Evolutionary conservation across 441 rosid genomes (phyloP).

Genomic region (Raphanus hybrid): DNA sequence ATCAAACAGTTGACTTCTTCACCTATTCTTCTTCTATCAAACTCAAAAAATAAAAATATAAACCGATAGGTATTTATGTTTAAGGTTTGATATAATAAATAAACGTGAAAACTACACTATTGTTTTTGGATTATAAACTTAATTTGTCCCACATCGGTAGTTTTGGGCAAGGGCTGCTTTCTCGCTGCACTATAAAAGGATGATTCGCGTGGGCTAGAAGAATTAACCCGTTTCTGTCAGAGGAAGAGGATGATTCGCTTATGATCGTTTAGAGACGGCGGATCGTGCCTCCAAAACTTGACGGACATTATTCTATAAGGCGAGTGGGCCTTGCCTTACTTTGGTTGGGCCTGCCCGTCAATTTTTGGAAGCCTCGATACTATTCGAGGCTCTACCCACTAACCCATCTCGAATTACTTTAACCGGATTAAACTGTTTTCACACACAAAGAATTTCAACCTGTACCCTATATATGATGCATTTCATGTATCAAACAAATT

Average conservation of each 20-base stretch:
- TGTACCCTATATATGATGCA: not conserved
- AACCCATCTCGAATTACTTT: not conserved
- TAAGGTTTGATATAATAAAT: too few relatives aligned
- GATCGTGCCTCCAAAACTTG: conserved; percentile 71
- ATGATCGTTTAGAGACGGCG: conserved; percentile 86
- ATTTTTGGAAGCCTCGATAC: conserved; percentile 76
- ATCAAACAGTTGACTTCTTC: conserved; percentile 3
- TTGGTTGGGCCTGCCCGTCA: conserved; percentile 67
- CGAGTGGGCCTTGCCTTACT: conserved; percentile 69
- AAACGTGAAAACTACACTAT: too few relatives aligned
- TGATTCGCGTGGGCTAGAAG: fast-evolving
- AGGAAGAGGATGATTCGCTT: conserved; percentile 69
- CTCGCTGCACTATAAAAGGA: not conserved
- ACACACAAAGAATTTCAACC: too few relatives aligned
- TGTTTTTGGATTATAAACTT: too few relatives aligned
- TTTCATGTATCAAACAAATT: not conserved
- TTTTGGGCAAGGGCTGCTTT: not conserved
- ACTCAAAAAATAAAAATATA: not conserved
- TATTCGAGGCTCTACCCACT: conserved; percentile 17
- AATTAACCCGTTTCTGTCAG: conserved; percentile 64
- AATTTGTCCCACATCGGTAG: conserved; percentile 40
- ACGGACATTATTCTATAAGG: conserved; percentile 42
- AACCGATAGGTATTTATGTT: too few relatives aligned
- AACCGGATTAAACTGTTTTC: not conserved
- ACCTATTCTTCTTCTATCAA: not conserved